Conservation (phyloP, 495 filamentous ascomycete species). For the Xylaria venustula region DNA sequence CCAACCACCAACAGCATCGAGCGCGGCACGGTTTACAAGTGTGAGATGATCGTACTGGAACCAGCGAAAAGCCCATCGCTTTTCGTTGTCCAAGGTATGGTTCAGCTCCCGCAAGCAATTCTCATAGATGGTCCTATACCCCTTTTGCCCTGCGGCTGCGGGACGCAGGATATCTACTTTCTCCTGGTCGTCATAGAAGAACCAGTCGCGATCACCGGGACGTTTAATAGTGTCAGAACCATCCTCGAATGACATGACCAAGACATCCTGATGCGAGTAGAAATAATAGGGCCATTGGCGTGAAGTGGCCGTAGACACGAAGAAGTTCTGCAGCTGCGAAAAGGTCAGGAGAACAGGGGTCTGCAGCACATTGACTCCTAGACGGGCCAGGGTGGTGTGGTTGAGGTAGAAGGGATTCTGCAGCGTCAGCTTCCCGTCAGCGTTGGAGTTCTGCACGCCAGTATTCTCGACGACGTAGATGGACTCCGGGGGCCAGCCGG, state of each 20-base stretch:
- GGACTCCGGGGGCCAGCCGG: constrained; percentile 54
- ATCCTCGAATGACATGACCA: constrained; percentile 54
- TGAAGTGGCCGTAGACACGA: constrained; percentile 40
- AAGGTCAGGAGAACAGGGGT: constrained; percentile 56
- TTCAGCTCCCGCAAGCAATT: constrained; percentile 32
- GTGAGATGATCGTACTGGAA: constrained; percentile 45
- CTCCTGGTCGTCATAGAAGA: constrained; percentile 34
- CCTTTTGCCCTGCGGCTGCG: constrained; percentile 27
- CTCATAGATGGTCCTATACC: constrained; percentile 47
- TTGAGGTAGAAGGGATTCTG: constrained; percentile 58
- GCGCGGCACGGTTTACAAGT: constrained; percentile 46
- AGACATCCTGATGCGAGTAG: constrained; percentile 59
- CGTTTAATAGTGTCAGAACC: constrained; percentile 30
- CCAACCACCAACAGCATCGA: constrained; percentile 58
- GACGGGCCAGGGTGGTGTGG: constrained; percentile 40
- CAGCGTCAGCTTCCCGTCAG: constrained; percentile 41
- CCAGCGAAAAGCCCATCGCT: constrained; percentile 31
- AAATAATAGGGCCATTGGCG: constrained; percentile 56
- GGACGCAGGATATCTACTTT: constrained; percentile 33
- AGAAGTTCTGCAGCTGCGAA: constrained; percentile 58
- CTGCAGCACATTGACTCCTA: constrained; percentile 49
- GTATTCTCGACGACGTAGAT: constrained; percentile 59
- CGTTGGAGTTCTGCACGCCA: constrained; percentile 52
- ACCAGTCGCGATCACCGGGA: constrained; percentile 27
- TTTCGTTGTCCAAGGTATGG: constrained; percentile 22